Evolutionary conservation across 176 grass and related monocot species (phyloP).

Genomic region (Musa itinerans): DNA sequence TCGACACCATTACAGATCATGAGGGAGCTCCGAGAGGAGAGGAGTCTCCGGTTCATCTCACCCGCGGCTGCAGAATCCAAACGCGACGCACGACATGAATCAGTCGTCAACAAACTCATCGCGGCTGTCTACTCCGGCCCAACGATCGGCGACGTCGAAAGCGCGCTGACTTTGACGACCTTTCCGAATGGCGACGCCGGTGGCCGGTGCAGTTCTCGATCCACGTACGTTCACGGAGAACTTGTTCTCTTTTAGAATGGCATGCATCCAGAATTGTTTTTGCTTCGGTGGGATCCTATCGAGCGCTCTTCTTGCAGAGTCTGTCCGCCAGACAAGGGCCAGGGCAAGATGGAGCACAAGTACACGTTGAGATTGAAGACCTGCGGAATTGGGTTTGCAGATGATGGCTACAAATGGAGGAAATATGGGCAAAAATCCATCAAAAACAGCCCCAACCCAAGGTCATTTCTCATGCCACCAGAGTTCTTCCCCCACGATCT

Average conservation of each 20-base stretch:
- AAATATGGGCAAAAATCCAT: constrained; percentile 79
- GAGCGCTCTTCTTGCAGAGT: background rate
- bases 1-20: background rate
- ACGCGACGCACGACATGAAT: background rate
- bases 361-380: constrained; percentile 40
- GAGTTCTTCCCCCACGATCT: background rate
- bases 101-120: constrained; percentile 21
- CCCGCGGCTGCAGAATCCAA: background rate
- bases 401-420: constrained; percentile 72
- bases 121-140: constrained; percentile 59
- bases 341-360: constrained; percentile 34
- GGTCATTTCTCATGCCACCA: constrained; percentile 21
- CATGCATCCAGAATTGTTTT: background rate
- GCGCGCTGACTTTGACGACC: constrained; percentile 30
- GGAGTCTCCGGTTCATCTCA: background rate
- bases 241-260: background rate
- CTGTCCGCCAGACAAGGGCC: constrained; percentile 19
- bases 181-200: constrained; percentile 6
- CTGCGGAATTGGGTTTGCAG: constrained; percentile 36
- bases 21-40: background rate
- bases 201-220: constrained; percentile 26
- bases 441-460: constrained; percentile 73
- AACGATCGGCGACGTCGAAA: constrained; percentile 52
- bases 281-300: background rate
- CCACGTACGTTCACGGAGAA: background rate